These are phyloP conservation scores for Aspergillus taichungensis DNA, from an alignment of 495 filamentous ascomycete species.

Conservation along the genomic window DNA sequence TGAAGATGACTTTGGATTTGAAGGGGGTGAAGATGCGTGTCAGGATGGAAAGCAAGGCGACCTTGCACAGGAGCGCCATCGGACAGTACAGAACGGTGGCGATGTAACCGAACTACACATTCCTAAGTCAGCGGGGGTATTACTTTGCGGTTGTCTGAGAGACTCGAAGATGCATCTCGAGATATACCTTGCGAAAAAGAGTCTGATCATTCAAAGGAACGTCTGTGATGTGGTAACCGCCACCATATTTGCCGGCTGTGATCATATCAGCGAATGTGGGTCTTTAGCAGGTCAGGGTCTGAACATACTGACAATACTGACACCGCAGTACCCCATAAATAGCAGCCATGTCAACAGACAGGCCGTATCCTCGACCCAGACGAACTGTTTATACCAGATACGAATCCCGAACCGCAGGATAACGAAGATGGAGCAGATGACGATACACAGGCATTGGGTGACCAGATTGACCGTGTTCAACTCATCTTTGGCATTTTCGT, in stretches of 20 bases:
- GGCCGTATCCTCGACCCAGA: conserved; percentile 32
- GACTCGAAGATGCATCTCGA: too few species aligned
- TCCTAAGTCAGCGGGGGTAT: background rate
- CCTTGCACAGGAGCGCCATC: conserved; percentile 37
- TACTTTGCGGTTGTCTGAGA: too few species aligned
- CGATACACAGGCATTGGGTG: conserved; percentile 38
- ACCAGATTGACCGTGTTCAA: conserved; percentile 32
- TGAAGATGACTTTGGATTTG: conserved; percentile 28
- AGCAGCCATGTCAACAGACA: conserved; percentile 27
- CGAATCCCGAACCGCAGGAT: conserved; percentile 30
- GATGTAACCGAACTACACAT: conserved; percentile 26
- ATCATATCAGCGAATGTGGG: background rate
- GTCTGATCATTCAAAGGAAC: conserved; percentile 11
- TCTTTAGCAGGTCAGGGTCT: background rate
- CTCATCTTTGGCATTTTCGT: conserved; percentile 23
- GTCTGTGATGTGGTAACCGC: conserved; percentile 25
- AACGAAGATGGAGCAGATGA: conserved; percentile 31
- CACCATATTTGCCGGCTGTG: conserved; percentile 30
- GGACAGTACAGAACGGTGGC: conserved; percentile 41
- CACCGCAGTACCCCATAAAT: conserved; percentile 32
- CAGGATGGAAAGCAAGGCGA: conserved; percentile 40
- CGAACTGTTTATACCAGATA: conserved; percentile 23
- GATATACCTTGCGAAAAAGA: conserved; percentile 23
- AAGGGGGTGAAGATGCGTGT: conserved; percentile 40
- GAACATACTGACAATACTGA: conserved; percentile 26